Base-by-base conservation (phyloP, 192 early-diverging fungal species). In the Backusella mclennaniae region DNA sequence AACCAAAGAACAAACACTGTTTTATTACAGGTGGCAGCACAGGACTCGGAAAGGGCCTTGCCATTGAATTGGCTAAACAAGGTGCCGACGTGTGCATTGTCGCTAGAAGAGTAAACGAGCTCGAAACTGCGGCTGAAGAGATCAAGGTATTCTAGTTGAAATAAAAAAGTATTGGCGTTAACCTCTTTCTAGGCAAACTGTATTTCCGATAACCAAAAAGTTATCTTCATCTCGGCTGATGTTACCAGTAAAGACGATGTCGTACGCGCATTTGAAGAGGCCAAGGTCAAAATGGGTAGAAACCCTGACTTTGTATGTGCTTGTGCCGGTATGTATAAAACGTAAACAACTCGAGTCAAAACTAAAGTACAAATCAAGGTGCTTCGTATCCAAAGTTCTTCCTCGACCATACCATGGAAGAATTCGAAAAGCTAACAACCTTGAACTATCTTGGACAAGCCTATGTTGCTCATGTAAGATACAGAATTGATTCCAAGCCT, bases 21-120 rank as follows among this genome's bases (percentile, higher is more conserved):
- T 92, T 91, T 72, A 85, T 95, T 67, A 92, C 93, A 0, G 93
- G 93, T 68, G 92, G 91, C 73, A 93, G 92, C 77, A 84, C 87
- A n/a, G 93, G 93, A 0, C 84, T 93, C 12, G 92, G 92, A 59
- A 87, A 89, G 79, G 85, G 79, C 21, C 67, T 93, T 0, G 91
- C 90, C n/a, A 78, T 87, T 35, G 85, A 90, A 38, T 77, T 93
- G 44, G 91, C 86, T 1, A 87, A 89, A 23, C 84, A 85, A 36
- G 92, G 93, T 12, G 93, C 93, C 0, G 85, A 92, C 75, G 88
- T 93, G 1, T 90, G 90, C 0, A 93, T 93, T 75, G 86, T 92
- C 1, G 93, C 92, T 7, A 80, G 87, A 35, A 84, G 85, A 39
- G 75, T 76, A 36, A 69, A 49, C 0, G 78, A 84, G 33, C 81